phyloP scores from a whole-genome alignment of 2,329 filamentous ascomycete genomes.

The Parastagonospora nodorum region DNA sequence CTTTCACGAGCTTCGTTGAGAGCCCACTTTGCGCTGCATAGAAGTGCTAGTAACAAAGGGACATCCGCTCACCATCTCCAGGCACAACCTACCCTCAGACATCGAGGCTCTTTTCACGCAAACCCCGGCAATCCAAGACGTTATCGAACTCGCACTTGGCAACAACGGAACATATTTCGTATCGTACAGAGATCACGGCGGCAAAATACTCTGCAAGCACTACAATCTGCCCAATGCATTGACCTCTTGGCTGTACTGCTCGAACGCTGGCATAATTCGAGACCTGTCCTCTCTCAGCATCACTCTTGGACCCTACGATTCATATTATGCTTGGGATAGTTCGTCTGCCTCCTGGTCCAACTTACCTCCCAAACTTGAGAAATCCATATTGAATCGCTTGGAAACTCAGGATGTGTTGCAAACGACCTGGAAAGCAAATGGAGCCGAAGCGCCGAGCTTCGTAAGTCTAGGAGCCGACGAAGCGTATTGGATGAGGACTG shows the following conservation, averaged over 20 bases:
- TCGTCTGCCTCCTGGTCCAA: conserved; percentile 33
- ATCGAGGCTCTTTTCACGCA: conserved; percentile 37
- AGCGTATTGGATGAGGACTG: conserved; percentile 40
- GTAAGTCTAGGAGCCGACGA: conserved; percentile 37
- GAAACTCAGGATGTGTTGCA: conserved; percentile 29
- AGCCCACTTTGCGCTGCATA: no score
- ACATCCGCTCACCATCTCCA: conserved; percentile 3
- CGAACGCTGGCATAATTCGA: conserved; percentile 29
- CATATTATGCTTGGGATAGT: conserved; percentile 38
- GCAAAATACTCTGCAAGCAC: conserved; percentile 21
- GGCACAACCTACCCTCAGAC: conserved; percentile 35
- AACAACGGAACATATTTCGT: conserved; percentile 33
- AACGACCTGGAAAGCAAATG: conserved; percentile 32
- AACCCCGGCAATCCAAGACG: conserved; percentile 32
- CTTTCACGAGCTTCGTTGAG: no score
- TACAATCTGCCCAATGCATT: conserved; percentile 41
- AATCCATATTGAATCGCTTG: conserved; percentile 27
- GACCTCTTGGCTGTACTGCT: conserved; percentile 34
- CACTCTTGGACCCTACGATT: conserved; percentile 34
- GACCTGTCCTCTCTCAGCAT: conserved; percentile 35
- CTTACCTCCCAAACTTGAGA: conserved; percentile 33
- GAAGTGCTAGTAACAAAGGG: not conserved
- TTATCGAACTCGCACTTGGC: conserved; percentile 33
- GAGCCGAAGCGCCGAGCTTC: conserved; percentile 33
- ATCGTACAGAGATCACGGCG: conserved; percentile 30